A percentile compares a stretch with the other conserved stretches of the same genome.
Conservation (phyloP, 2,329 filamentous ascomycete species). For the Microdochium nivale region DNA sequence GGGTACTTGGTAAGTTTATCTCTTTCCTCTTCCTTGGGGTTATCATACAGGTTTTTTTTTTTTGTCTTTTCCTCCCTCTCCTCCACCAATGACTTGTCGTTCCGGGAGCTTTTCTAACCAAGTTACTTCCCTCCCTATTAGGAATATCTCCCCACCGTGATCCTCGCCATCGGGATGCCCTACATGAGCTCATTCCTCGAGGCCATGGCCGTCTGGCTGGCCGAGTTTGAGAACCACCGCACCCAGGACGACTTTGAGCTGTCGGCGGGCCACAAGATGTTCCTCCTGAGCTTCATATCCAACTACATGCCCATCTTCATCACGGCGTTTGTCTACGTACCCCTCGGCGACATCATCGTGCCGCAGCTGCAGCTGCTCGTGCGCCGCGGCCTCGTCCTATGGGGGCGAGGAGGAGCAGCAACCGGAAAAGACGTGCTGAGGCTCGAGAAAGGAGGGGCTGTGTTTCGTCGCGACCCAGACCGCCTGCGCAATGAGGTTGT, state of each 20-base stretch:
- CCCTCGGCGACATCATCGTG: conserved; percentile 59
- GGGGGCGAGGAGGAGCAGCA: conserved; percentile 27
- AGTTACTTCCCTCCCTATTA: conserved; percentile 19
- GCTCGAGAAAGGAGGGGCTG: neutral
- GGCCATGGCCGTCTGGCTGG: conserved; percentile 52
- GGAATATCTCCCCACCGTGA: conserved; percentile 64
- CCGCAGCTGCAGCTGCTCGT: conserved; percentile 57
- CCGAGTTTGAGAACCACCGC: conserved; percentile 67
- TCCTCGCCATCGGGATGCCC: conserved; percentile 59
- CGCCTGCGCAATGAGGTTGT: conserved; percentile 65
- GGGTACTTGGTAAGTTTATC: conserved; percentile 43
- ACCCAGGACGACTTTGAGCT: conserved; percentile 61
- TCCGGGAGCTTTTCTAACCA: too few relatives aligned
- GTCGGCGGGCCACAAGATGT: conserved; percentile 65
- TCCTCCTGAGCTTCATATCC: conserved; percentile 72
- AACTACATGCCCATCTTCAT: conserved; percentile 69
- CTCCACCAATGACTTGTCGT: conserved; percentile 6
- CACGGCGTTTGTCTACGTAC: conserved; percentile 73
- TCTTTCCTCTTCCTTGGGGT: neutral
- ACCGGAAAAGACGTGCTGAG: neutral
- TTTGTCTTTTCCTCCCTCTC: neutral
- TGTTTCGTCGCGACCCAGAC: conserved; percentile 56
- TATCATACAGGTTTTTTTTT: neutral
- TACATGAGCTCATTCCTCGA: conserved; percentile 57
- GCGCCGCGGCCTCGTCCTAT: conserved; percentile 42